A percentile compares a stretch with the other conserved stretches of the same genome.
Evolutionary conservation across 176 grass and related monocot species (phyloP).

Genomic region (Aegilops bicornis): DNA sequence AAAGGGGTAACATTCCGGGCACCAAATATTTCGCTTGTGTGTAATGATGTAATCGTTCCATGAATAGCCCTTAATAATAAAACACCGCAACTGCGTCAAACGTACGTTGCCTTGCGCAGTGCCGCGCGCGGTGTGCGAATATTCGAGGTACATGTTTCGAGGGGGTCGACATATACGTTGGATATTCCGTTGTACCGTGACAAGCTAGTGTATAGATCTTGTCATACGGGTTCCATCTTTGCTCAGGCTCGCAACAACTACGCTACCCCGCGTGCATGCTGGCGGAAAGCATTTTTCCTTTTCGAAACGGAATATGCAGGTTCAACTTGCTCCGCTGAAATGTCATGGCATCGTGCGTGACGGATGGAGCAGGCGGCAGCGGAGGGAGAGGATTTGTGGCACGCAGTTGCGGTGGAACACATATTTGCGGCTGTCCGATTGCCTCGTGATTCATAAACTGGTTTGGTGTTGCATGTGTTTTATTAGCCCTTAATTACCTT

Average conservation of each 20-base stretch:
- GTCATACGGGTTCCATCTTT: no score
- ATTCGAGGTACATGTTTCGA: constrained; percentile 22
- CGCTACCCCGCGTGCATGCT: not conserved
- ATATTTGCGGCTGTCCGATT: no score
- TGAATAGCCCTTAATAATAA: not conserved
- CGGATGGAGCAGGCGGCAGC: no score
- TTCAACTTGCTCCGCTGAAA: not conserved
- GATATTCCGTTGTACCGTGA: constrained; percentile 27
- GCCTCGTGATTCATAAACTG: no score
- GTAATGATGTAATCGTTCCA: not conserved
- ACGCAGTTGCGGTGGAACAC: no score
- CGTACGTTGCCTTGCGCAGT: not conserved
- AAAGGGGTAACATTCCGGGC: no score
- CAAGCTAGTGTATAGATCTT: not conserved
- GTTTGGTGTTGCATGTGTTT: no score
- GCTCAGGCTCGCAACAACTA: not conserved
- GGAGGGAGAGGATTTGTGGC: no score
- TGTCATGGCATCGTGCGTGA: not conserved
- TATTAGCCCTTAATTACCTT: no score
- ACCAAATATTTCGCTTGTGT: no score
- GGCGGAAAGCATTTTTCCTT: not conserved
- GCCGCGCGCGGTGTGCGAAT: not conserved
- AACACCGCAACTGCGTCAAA: not conserved
- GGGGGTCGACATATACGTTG: not conserved
- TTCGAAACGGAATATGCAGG: not conserved